A percentile compares a stretch with the other conserved stretches of the same genome.
Evolutionary conservation across 345 rosid genomes (phyloP).

Genomic region (rapeseed (Brassica napus)): Da-Ae NC_063436.1:19552001-19552500

Average conservation of each 20-base stretch:
- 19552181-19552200: neutral
- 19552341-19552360: too few species aligned
- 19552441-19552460: too few species aligned
- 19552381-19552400: too few species aligned
- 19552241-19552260: neutral
- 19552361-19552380: too few species aligned
- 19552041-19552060: neutral
- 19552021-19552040: slow-evolving; percentile 22
- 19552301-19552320: neutral
- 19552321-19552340: neutral
- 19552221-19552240: neutral
- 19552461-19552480: too few species aligned
- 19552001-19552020: slow-evolving; percentile 21
- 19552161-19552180: slow-evolving; percentile 15
- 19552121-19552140: slow-evolving; percentile 23
- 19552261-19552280: neutral
- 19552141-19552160: neutral
- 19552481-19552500: too few species aligned
- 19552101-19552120: neutral
- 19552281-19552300: neutral
- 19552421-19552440: too few species aligned
- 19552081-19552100: slow-evolving; percentile 5
- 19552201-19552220: neutral
- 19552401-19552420: too few species aligned
- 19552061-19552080: slow-evolving; percentile 5